Conservation (phyloP, 345 rosid genomes). For the Erucastrum elatum region DNA sequence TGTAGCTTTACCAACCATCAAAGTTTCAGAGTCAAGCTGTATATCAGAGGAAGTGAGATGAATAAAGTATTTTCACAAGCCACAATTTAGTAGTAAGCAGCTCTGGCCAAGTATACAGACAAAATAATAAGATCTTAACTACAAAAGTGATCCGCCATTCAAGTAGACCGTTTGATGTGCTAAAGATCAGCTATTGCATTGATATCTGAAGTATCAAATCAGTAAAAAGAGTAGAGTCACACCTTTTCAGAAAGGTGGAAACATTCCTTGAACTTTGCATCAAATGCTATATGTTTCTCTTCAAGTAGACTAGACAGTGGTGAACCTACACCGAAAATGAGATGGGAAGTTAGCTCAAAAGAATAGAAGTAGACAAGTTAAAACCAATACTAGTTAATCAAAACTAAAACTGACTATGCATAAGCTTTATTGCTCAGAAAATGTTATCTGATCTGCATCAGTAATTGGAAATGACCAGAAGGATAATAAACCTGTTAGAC, state of each 20-base stretch:
- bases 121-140: background rate
- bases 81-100: background rate
- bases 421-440: background rate
- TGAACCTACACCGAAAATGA: constrained; percentile 41
- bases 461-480: background rate
- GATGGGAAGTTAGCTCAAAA: constrained; percentile 5
- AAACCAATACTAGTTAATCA: background rate
- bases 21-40: constrained; percentile 68
- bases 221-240: constrained; percentile 1
- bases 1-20: constrained; percentile 73
- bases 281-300: constrained; percentile 66
- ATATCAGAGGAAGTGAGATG: constrained; percentile 12
- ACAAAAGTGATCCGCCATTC: background rate
- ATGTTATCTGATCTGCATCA: background rate
- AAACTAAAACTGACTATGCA: background rate
- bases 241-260: constrained; percentile 71
- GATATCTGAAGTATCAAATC: background rate
- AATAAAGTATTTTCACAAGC: background rate
- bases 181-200: background rate
- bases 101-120: background rate
- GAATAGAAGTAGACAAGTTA: background rate
- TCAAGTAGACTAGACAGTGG: constrained; percentile 56
- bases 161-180: background rate
- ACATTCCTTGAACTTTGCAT: constrained; percentile 56
- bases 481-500: constrained; percentile 62